Conservation (phyloP, 805 yeast species). For the Lachancea sp. region DNA sequence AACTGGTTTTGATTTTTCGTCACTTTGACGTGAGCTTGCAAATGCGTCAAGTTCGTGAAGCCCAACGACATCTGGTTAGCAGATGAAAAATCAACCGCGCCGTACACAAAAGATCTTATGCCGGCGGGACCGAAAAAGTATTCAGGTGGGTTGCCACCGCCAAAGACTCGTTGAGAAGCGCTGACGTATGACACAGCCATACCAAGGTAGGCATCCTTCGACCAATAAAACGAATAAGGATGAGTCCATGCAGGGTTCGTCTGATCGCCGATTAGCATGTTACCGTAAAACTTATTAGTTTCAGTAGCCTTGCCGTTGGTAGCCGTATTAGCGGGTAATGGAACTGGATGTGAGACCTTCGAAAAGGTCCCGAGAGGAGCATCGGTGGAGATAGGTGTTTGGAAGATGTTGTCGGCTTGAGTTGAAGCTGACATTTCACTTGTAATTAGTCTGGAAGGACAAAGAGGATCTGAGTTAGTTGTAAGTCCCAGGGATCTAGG, state of each 20-base stretch:
- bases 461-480: not conserved
- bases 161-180: conserved; percentile 57
- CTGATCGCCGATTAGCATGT: conserved; percentile 60
- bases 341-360: conserved; percentile 35
- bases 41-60: conserved; percentile 28
- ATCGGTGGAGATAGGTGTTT: conserved; percentile 35
- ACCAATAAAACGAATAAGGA: conserved; percentile 71
- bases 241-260: conserved; percentile 72
- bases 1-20: conserved; percentile 32
- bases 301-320: conserved; percentile 42
- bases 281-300: conserved; percentile 76
- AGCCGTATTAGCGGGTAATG: conserved; percentile 8
- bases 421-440: conserved; percentile 2
- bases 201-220: conserved; percentile 49
- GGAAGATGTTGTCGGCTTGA: conserved; percentile 8
- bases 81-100: conserved; percentile 38
- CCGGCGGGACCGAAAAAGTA: conserved; percentile 66
- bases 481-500: not conserved
- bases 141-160: conserved; percentile 50
- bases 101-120: conserved; percentile 51
- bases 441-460: not conserved
- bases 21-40: conserved; percentile 32
- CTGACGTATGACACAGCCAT: conserved; percentile 61
- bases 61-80: conserved; percentile 23
- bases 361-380: conserved; percentile 42